Percentiles rank a stretch among this genome's conserved stretches.
phyloP scores from a whole-genome alignment of 306 rosid genomes.

The Cicer yamashitae region DNA sequence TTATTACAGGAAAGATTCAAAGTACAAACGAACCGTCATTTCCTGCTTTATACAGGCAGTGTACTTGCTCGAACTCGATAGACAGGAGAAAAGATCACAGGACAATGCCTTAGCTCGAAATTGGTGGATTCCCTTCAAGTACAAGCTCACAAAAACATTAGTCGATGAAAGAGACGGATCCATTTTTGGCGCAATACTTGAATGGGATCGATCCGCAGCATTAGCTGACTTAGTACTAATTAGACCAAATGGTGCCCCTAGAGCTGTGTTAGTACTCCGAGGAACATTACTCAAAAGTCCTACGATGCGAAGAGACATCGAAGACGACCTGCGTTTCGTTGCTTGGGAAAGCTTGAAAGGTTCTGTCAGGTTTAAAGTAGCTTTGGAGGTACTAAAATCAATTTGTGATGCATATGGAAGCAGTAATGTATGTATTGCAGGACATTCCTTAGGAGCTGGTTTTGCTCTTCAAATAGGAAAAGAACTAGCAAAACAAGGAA shows the following conservation, averaged over 20 bases:
- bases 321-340: conserved; percentile 93
- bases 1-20: conserved; percentile 73
- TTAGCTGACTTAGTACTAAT: conserved; percentile 61
- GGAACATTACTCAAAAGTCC: conserved; percentile 92
- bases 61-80: conserved; percentile 89
- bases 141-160: conserved; percentile 67
- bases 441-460: conserved; percentile 96
- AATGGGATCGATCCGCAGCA: conserved; percentile 92
- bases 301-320: conserved; percentile 76
- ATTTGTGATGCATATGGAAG: conserved; percentile 70
- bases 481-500: conserved; percentile 80
- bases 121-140: conserved; percentile 98
- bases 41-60: conserved; percentile 95
- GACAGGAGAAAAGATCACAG: conserved; percentile 73
- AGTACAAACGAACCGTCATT: conserved; percentile 77
- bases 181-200: conserved; percentile 86
- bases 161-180: conserved; percentile 92
- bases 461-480: conserved; percentile 94
- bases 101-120: conserved; percentile 81
- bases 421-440: conserved; percentile 81
- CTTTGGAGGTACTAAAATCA: conserved; percentile 67
- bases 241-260: conserved; percentile 91
- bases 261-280: conserved; percentile 81
- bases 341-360: conserved; percentile 99
- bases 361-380: conserved; percentile 75